Evolutionary conservation across 1,139 yeast genomes (phyloP), one percentile per base, ranked within the genome.

Genomic region (Entelexis sorbosivorans): DNA sequence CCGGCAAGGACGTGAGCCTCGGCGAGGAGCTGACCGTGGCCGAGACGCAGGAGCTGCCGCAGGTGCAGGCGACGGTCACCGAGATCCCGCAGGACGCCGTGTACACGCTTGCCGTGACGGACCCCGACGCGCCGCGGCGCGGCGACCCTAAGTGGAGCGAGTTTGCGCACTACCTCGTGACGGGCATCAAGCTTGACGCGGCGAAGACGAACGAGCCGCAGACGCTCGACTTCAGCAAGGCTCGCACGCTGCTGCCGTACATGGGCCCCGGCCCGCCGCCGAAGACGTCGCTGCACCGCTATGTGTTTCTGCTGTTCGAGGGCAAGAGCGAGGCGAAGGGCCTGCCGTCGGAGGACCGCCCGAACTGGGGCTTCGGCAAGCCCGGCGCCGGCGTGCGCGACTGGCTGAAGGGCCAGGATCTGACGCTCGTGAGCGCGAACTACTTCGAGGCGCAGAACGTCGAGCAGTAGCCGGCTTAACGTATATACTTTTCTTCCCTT

Each of bases 101-200:
- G 49, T 86, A 82, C 67, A 79, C 91, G 3, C 69, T 88, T 58
- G 84, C 84, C 2, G 61, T 88, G 59, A 88, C 96, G 3, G 96
- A 88, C 65, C 96, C 96, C 1, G 96, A 88, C 70, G 96, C 96
- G 9, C 96, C 96, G 17, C 77, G 89, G 4, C 75, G 79, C 58
- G 73, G 75, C 1, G 96, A 88, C 64, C 79, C 82, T 61, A 84
- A 81, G 63, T 87, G 94, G 94, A 81, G 93, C 10, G 95, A 88
- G 66, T 87, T 73, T 66, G 80, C 83, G 51, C 96, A 88, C 69
- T 86, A 78, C 74, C 70, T 88, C 38, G 75, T 77, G 33, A 69
- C 83, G 7, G 87, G 84, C 58, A 75, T 88, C 64, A 69, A 72
- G 54, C 71, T 79, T 60, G 65, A 65, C 20, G 65, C 67, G 39